phyloP scores from a whole-genome alignment of 2,329 filamentous ascomycete species.

The Colletotrichum agaves region DNA sequence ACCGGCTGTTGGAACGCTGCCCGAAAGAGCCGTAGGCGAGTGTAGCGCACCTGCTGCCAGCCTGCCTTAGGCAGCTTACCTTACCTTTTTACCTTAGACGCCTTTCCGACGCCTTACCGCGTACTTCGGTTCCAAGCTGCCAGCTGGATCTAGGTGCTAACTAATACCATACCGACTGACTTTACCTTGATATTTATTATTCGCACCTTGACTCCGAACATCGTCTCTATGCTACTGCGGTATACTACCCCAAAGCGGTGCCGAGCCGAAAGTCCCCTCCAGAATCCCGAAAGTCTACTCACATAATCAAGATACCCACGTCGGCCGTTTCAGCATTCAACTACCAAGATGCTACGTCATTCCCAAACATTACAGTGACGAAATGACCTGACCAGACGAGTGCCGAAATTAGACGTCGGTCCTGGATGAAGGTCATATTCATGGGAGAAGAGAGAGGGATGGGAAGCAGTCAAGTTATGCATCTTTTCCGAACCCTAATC shows the following conservation, averaged over 20 bases:
- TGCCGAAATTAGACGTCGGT: conserved; percentile 10
- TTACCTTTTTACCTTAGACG: too few relatives aligned
- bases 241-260: not conserved
- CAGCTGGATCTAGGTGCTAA: too few relatives aligned
- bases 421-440: conserved; percentile 5
- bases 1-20: too few relatives aligned
- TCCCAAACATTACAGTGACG: not conserved
- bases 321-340: conserved; percentile 8
- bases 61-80: too few relatives aligned
- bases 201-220: too few relatives aligned
- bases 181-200: too few relatives aligned
- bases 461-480: conserved; percentile 23
- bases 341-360: conserved; percentile 11
- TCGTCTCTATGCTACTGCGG: not conserved
- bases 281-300: not conserved
- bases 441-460: not conserved
- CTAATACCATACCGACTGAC: too few relatives aligned
- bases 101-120: too few relatives aligned
- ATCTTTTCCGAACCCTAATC: conserved; percentile 5
- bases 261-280: not conserved
- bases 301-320: conserved; percentile 1
- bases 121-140: conserved; percentile 1
- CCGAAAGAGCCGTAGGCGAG: conserved; percentile 61
- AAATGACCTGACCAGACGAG: not conserved
- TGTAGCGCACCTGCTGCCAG: too few relatives aligned